Evolutionary conservation across 495 filamentous ascomycete genomes (phyloP).

Genomic region (Tuber melanosporum): DNA sequence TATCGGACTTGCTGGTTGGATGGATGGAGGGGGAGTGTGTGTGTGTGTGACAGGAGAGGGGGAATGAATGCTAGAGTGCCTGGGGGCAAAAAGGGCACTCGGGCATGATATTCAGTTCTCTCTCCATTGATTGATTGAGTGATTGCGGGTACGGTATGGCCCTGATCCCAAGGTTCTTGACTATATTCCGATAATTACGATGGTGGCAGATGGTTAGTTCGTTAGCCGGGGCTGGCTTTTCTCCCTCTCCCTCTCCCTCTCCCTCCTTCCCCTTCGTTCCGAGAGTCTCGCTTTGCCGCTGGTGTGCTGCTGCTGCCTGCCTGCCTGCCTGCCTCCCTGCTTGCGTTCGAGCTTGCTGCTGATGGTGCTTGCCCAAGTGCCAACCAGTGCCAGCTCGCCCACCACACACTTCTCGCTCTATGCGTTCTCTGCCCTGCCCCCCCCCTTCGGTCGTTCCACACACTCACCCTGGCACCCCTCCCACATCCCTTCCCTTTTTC

Average conservation of each 20-base stretch:
- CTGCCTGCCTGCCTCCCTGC: not conserved
- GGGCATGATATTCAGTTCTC: too few relatives aligned
- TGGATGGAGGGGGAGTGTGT: not conserved
- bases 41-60: conserved; percentile 21
- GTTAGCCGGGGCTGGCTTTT: not conserved
- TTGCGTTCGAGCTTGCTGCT: not conserved
- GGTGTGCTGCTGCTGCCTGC: not conserved
- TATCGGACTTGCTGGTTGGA: not conserved
- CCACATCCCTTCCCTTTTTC: not conserved
- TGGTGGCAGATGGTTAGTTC: not conserved
- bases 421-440: conserved; percentile 15
- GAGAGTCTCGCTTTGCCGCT: conserved; percentile 3
- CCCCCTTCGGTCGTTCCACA: conserved; percentile 6
- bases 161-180: not conserved
- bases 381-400: conserved; percentile 3
- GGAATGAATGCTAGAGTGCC: not conserved
- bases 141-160: not conserved
- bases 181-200: not conserved
- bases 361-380: not conserved
- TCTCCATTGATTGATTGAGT: not conserved
- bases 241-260: not conserved
- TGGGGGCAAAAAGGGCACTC: too few relatives aligned
- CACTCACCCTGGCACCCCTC: conserved; percentile 3
- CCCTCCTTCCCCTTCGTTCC: not conserved
- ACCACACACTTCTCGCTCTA: not conserved